Evolutionary conservation across 75 land plant genomes (phyloP).

Genomic region (Cryptomeria japonica): DNA sequence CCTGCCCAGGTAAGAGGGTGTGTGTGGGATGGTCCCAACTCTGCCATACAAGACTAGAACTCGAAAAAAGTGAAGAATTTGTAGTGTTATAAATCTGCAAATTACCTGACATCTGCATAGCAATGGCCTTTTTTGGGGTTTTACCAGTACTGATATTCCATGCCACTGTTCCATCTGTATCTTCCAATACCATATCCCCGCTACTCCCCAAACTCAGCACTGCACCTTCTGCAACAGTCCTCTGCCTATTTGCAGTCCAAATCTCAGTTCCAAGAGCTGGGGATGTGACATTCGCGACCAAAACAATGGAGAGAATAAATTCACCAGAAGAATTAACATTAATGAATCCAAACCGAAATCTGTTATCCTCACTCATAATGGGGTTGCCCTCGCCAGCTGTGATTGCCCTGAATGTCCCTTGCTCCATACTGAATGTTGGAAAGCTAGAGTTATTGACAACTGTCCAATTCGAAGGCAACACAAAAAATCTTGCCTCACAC

Average conservation of each 20-base stretch:
- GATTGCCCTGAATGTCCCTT: not conserved
- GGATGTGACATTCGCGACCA: not conserved
- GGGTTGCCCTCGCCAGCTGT: not conserved
- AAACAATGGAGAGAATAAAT: not conserved
- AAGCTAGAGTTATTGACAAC: slow-evolving; percentile 2
- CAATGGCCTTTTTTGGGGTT: not conserved
- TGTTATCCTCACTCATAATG: not conserved
- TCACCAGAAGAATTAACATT: not conserved
- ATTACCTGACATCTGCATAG: slow-evolving; percentile 14
- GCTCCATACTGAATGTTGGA: not conserved
- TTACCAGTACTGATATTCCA: slow-evolving; percentile 15
- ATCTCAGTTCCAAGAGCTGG: not conserved
- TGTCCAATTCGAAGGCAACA: not conserved
- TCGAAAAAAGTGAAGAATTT: not conserved
- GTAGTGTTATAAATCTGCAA: slow-evolving; percentile 8
- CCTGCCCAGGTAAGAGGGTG: not conserved
- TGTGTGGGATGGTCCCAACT: slow-evolving; percentile 21
- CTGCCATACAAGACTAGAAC: slow-evolving; percentile 15
- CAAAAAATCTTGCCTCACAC: not conserved
- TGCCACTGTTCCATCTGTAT: slow-evolving; percentile 14
- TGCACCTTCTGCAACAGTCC: slow-evolving; percentile 13
- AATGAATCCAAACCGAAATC: not conserved
- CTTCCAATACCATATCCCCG: slow-evolving; percentile 18
- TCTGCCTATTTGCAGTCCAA: slow-evolving; percentile 26
- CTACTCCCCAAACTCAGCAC: not conserved